Base-by-base conservation (phyloP, 768 basidiomycete genomes). In the Russula dissimulans region DNA sequence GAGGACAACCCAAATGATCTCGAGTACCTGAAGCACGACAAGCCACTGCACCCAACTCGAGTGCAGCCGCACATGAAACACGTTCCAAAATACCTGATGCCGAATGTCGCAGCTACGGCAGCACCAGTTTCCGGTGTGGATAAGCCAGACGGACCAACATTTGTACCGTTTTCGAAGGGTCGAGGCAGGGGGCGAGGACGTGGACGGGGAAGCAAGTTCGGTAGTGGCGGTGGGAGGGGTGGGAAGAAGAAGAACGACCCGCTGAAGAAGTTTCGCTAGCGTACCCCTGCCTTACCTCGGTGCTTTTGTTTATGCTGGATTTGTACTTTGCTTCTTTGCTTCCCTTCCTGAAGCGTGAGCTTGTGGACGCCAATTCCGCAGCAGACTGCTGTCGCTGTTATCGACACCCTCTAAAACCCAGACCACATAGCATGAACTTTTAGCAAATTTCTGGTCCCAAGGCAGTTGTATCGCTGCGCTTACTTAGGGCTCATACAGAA, bases 51-150 rank as follows among this genome's bases (percentile, higher is more conserved):
- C 67, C 93, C 95, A 0, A 86, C 87, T 31, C 80, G 94, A 48
- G 78, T 95, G 11, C 95, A 97, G 70, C 75, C 92, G 1, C 95
- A 98, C 71, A 90, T 98, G 85, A 97, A 95, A 71, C 89, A 95
- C 72, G 84, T 98, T 5, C 97, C 95, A 1, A 87, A 85, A 57
- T 99, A 99, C 70, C 78, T 98, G 31, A 77, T 97, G 62, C 95
- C 95, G 3, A 83, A 83, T 32, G 87, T 91, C 50, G 84, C 86
- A 26, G 75, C 87, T 3, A 51, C 75, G 11, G 79, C 76, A 9
- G 68, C 70, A 0, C 75, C 75, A 12, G 56, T 4, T 45, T 45
- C 34, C 54, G 55, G 56, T 7, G 22, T 41, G 8, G 69, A 69
- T 5, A 64, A 66, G 17, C 1, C 46, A 5, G 56, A 44, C 0